phyloP scores from a whole-genome alignment of 83 land plant species.

The Thuja plicata region DNA sequence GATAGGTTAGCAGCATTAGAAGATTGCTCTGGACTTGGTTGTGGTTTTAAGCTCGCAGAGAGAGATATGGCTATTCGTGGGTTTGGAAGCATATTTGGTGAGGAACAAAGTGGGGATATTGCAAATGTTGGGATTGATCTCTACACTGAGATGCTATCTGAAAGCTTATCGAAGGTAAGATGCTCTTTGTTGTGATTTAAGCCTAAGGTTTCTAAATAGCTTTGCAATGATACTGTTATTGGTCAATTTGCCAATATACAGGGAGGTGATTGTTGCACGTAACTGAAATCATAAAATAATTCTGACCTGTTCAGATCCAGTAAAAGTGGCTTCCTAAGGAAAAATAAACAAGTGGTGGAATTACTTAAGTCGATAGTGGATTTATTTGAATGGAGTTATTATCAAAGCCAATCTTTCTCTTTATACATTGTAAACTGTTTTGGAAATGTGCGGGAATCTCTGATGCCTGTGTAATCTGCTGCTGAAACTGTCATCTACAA shows the following conservation, averaged over 20 bases:
- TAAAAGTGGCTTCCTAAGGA: neutral
- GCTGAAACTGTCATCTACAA: neutral
- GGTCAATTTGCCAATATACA: neutral
- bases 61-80: constrained; percentile 97
- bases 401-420: neutral
- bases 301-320: neutral
- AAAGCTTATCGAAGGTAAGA: constrained; percentile 86
- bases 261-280: neutral
- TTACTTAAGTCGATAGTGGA: neutral
- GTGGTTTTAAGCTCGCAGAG: constrained; percentile 97
- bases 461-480: neutral
- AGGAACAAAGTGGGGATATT: constrained; percentile 96
- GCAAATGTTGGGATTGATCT: constrained; percentile 96
- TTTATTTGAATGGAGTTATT: neutral
- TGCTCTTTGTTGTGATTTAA: neutral
- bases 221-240: neutral
- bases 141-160: constrained; percentile 96
- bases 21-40: constrained; percentile 89
- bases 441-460: neutral
- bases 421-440: neutral
- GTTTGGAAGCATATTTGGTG: constrained; percentile 97
- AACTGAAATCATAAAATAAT: too few relatives aligned
- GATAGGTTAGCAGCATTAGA: constrained; percentile 91
- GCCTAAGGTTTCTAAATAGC: neutral
- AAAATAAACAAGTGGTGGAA: neutral